Conservation (phyloP, 2,329 filamentous ascomycete genomes). For the Paracoccidioides lutzii region DNA sequence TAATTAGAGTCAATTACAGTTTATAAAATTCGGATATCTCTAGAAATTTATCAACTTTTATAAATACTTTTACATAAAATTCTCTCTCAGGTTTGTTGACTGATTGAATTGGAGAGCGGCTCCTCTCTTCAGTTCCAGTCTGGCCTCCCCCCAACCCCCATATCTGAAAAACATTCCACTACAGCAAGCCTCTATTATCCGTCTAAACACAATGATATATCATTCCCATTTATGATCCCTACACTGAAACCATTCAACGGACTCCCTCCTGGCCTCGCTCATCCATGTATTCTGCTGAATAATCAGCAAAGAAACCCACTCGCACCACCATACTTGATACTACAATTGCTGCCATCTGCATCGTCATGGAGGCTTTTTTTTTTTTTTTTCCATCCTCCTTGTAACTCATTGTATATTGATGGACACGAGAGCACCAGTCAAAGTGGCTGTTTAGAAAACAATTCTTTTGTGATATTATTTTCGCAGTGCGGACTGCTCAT, state of each 20-base stretch:
- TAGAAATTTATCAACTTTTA: too few species aligned
- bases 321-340: background rate
- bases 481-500: background rate
- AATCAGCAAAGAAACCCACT: background rate
- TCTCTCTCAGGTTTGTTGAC: too few species aligned
- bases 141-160: too few species aligned
- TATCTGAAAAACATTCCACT: too few species aligned
- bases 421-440: background rate
- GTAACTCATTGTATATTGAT: background rate
- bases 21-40: too few species aligned
- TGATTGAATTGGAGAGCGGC: too few species aligned
- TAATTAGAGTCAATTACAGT: too few species aligned
- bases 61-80: too few species aligned
- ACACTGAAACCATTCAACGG: background rate
- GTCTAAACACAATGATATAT: too few species aligned
- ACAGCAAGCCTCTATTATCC: too few species aligned
- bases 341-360: background rate
- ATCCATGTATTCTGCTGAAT: background rate
- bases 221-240: background rate
- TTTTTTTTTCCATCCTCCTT: background rate
- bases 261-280: background rate
- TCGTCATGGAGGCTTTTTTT: background rate
- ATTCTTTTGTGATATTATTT: background rate
- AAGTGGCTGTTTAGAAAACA: background rate
- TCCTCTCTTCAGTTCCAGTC: too few species aligned